Percentiles rank a stretch among this genome's conserved stretches.
Conservation (phyloP, 2,329 filamentous ascomycete species). For the Bisporella sp. region DNA sequence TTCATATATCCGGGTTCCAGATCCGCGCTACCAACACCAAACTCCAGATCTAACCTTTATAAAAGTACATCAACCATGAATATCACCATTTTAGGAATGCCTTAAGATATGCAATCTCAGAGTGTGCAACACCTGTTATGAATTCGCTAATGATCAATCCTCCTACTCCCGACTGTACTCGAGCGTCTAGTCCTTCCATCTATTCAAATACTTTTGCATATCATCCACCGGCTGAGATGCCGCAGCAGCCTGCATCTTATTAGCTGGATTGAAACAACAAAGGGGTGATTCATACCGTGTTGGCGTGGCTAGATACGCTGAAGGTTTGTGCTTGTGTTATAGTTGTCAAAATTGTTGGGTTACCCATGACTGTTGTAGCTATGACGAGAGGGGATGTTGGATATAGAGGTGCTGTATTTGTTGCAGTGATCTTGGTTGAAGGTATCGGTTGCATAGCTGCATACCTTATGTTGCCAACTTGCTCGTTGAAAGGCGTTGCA, state of each 20-base stretch:
- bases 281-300: constrained; percentile 25
- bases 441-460: constrained; percentile 34
- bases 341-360: constrained; percentile 28
- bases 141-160: neutral
- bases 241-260: constrained; percentile 19
- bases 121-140: neutral
- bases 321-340: constrained; percentile 29
- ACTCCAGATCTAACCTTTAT: too few species aligned
- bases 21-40: too few species aligned
- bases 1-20: too few species aligned
- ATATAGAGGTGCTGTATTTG: constrained; percentile 28
- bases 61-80: too few species aligned
- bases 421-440: constrained; percentile 31
- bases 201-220: constrained; percentile 30
- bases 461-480: constrained; percentile 31
- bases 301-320: constrained; percentile 27
- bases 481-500: constrained; percentile 27
- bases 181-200: constrained; percentile 31
- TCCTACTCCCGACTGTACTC: neutral
- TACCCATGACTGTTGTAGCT: constrained; percentile 26
- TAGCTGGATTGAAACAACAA: constrained; percentile 4
- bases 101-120: neutral
- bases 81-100: neutral
- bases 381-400: constrained; percentile 29
- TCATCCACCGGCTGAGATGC: constrained; percentile 26